These are phyloP conservation scores for Penicillium coffeae DNA, from an alignment of 495 filamentous ascomycete species.

Conservation along the genomic window DNA sequence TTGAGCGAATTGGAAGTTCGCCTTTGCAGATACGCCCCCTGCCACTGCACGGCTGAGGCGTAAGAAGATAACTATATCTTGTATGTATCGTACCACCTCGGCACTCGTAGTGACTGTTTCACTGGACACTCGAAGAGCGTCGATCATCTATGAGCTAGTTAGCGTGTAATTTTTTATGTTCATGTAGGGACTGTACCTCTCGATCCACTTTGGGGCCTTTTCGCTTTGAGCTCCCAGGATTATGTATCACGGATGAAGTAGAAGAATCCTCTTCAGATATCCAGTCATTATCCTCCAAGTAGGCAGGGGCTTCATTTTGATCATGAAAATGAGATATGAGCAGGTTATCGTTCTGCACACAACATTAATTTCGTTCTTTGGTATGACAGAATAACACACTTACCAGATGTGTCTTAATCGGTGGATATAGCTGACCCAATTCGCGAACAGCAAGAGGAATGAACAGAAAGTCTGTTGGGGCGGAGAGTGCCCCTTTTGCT, in stretches of 20 bases:
- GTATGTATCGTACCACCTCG: constrained; percentile 74
- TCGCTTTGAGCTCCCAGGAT: constrained; percentile 13
- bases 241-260: constrained; percentile 44
- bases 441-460: constrained; percentile 60
- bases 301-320: constrained; percentile 63
- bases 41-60: constrained; percentile 79
- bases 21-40: constrained; percentile 69
- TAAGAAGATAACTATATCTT: constrained; percentile 81
- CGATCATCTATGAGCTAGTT: constrained; percentile 37
- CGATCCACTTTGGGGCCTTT: constrained; percentile 17
- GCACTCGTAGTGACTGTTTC: constrained; percentile 45
- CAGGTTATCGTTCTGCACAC: constrained; percentile 69
- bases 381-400: constrained; percentile 2
- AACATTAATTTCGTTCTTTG: not conserved
- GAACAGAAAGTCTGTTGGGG: constrained; percentile 78
- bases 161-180: no score
- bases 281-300: constrained; percentile 60
- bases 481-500: constrained; percentile 62
- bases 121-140: constrained; percentile 33
- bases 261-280: constrained; percentile 44
- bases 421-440: constrained; percentile 23
- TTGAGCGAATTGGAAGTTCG: constrained; percentile 70
- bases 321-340: constrained; percentile 87
- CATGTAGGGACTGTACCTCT: constrained; percentile 25
- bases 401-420: constrained; percentile 48